These are phyloP conservation scores for Ananas comosus DNA, from an alignment of 176 grass and related monocot genomes.

Conservation along the genomic window DNA sequence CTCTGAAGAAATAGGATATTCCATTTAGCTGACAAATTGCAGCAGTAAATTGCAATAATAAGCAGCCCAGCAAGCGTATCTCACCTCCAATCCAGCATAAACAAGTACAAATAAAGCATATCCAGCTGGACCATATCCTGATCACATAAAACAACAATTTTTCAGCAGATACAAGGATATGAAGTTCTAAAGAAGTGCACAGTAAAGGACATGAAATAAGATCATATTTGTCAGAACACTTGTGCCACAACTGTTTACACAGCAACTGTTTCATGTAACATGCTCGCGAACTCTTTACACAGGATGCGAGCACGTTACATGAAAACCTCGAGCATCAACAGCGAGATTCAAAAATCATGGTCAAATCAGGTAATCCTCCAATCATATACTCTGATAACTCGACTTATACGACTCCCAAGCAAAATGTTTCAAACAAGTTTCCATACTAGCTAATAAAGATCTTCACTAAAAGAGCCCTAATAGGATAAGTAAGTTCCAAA, in stretches of 20 bases:
- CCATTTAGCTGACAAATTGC: background rate
- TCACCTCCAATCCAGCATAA: constrained; percentile 91
- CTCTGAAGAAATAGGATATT: too few species aligned
- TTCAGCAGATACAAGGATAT: background rate
- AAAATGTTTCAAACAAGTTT: too few species aligned
- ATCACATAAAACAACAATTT: constrained; percentile 11
- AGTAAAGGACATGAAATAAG: background rate
- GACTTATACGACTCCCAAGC: too few species aligned
- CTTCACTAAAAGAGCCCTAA: background rate
- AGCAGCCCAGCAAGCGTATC: background rate
- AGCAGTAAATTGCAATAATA: background rate
- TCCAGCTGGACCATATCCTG: constrained; percentile 93
- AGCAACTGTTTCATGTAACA: too few species aligned
- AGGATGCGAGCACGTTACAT: background rate
- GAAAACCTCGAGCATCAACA: background rate
- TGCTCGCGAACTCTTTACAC: background rate
- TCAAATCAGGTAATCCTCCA: background rate
- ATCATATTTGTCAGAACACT: background rate
- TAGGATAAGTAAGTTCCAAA: background rate
- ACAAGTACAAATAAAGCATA: constrained; percentile 87
- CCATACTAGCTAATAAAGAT: too few species aligned
- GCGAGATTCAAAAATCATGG: background rate
- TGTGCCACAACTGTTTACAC: too few species aligned
- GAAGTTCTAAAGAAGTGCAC: background rate
- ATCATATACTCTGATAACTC: background rate